A percentile compares a stretch with the other conserved stretches of the same genome.
phyloP scores from a whole-genome alignment of 306 rosid genomes.

The Vigna angularis region DNA sequence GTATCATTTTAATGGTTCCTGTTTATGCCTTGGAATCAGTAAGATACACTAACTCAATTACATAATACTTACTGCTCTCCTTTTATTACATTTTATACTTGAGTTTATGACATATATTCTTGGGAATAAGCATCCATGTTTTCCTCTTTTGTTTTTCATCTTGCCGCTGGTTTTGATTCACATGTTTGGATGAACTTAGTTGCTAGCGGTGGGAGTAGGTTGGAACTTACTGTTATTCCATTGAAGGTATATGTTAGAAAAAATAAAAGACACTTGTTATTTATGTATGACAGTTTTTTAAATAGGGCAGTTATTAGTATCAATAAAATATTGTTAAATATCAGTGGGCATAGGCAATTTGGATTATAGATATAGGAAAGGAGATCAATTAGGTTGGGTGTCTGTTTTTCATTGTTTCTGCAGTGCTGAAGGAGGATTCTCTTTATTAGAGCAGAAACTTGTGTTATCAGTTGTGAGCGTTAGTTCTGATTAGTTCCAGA shows the following conservation, averaged over 20 bases:
- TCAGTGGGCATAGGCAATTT: background rate
- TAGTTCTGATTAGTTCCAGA: background rate
- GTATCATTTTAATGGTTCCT: constrained; percentile 97
- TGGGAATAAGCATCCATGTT: background rate
- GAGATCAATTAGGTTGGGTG: background rate
- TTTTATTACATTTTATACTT: constrained; percentile 6
- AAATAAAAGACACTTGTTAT: background rate
- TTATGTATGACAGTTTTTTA: background rate
- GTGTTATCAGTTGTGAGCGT: background rate
- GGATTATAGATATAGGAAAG: background rate
- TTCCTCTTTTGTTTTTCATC: background rate
- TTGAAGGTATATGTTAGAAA: background rate
- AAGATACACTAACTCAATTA: constrained; percentile 40
- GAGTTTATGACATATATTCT: constrained; percentile 6
- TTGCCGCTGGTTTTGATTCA: background rate
- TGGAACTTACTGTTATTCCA: background rate
- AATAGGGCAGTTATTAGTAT: too few species aligned
- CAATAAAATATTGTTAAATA: background rate
- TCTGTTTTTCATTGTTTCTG: background rate
- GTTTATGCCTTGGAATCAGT: constrained; percentile 98
- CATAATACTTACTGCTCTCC: constrained; percentile 3
- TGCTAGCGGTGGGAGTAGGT: background rate
- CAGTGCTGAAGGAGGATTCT: too few species aligned
- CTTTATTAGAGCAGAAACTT: background rate
- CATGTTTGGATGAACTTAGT: background rate